These are phyloP conservation scores for Aurantiochytrium sp. DNA, from an alignment of 108 stramenopile species.

Conservation along the genomic window DNA sequence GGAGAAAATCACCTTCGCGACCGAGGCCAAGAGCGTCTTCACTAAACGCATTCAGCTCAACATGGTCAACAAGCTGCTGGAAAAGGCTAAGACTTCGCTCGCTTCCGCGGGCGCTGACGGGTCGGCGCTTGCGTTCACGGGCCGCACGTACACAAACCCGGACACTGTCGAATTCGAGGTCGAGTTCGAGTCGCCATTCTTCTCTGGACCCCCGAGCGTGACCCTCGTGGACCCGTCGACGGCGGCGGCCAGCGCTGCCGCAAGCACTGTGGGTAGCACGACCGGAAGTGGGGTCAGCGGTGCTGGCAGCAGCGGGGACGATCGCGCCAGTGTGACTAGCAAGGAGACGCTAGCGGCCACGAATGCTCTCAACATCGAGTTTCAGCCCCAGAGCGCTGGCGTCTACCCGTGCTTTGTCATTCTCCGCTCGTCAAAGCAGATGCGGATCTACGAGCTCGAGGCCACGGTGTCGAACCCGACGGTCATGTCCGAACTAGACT, in stretches of 20 bases:
- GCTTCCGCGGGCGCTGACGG: constrained; percentile 6
- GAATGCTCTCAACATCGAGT: not conserved
- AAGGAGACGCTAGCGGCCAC: not conserved
- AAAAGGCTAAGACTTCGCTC: constrained; percentile 35
- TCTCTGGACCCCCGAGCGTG: not conserved
- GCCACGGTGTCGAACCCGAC: constrained; percentile 39
- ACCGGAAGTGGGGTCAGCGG: too few relatives aligned
- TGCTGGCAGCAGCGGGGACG: too few relatives aligned
- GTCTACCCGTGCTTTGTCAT: constrained; percentile 38
- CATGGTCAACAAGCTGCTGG: constrained; percentile 37
- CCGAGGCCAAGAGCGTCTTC: constrained; percentile 36
- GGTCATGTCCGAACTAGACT: constrained; percentile 43
- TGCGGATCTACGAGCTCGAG: constrained; percentile 44
- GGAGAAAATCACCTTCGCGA: constrained; percentile 31
- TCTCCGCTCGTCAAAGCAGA: constrained; percentile 33
- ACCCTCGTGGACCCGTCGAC: not conserved
- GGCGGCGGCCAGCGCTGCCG: too few relatives aligned
- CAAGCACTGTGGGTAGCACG: too few relatives aligned
- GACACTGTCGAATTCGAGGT: constrained; percentile 29
- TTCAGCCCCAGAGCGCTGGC: constrained; percentile 48
- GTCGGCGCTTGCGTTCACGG: not conserved
- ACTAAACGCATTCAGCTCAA: constrained; percentile 35
- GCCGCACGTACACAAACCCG: constrained; percentile 31
- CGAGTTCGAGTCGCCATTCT: not conserved
- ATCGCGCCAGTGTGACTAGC: too few relatives aligned